Base-by-base conservation (phyloP, 1,284 basidiomycete species). In the Ceratobasidium sp. region DNA sequence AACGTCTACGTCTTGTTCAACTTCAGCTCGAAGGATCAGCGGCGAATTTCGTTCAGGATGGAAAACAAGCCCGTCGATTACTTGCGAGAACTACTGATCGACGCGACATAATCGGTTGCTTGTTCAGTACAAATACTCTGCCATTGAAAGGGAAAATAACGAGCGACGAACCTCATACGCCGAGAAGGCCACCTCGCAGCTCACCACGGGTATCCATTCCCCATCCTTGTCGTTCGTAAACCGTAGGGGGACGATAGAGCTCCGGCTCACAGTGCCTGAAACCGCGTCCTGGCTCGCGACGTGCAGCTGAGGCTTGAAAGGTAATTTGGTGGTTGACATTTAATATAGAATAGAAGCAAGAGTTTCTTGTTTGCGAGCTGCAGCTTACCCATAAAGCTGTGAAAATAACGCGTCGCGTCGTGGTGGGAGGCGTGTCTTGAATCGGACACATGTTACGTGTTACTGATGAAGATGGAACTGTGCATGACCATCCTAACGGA, bases 21-120 rank as follows among this genome's bases (percentile, higher is more conserved):
- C 85, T 57, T 95, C 91, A 0, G 93, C 91, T 1, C 93, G 89
- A 17, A 95, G 82, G 69, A 95, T 95, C 41, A 94, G 86, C 0
- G 93, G 92, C 0, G 92, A 93, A 79, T 94, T 94, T 81, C 93
- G 93, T 79, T 95, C 93, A 9, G 93, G 93, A 79, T 94, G 93
- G 62, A 91, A 86, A 2, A 94, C 84, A 36, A 94, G 83, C 78
- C 92, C 90, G 14, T 85, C 86, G 33, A 89, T 80, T 0, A 90
- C 92, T 1, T 81, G 79, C 78, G 89, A 87, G 78, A 94, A 94
- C 93, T 94, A 66, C 36, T 54, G 59, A 45, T 62, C n/a, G 19
- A 44, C 36, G 22, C 15, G 36, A 44, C 41, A 62, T 11, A 11
- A 22, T 62, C 8, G 17, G 4, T 24, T 9, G 8, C n/a, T 62